A percentile compares a stretch with the other conserved stretches of the same genome.
phyloP scores from a whole-genome alignment of 2,329 filamentous ascomycete genomes.

The Fusarium bactridioides region DNA sequence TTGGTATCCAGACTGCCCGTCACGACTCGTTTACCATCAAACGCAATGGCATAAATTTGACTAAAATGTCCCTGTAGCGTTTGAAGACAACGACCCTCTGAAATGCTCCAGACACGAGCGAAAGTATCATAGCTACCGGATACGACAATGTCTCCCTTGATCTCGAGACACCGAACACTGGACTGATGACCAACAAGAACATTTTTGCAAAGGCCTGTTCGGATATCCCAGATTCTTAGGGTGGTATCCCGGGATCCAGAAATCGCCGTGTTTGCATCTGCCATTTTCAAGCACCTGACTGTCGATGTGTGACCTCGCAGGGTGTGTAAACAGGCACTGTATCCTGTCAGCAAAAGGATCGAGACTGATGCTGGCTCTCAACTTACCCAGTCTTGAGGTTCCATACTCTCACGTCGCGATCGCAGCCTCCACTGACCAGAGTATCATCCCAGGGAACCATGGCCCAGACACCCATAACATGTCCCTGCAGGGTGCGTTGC shows the following conservation, averaged over 20 bases:
- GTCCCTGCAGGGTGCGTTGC: conserved; percentile 88
- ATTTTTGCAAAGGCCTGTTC: conserved; percentile 86
- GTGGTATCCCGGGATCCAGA: conserved; percentile 96
- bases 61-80: conserved; percentile 95
- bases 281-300: conserved; percentile 97
- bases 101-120: conserved; percentile 97
- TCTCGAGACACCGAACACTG: conserved; percentile 92
- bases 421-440: conserved; percentile 94
- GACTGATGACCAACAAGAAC: conserved; percentile 95
- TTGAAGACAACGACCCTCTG: conserved; percentile 88
- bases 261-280: conserved; percentile 90
- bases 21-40: conserved; percentile 91
- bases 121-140: conserved; percentile 98
- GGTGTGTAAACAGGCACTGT: conserved; percentile 77
- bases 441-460: conserved; percentile 99
- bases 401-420: conserved; percentile 97
- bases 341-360: conserved; percentile 27
- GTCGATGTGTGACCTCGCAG: conserved; percentile 96
- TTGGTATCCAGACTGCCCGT: conserved; percentile 97
- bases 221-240: conserved; percentile 92
- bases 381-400: conserved; percentile 89
- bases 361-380: background rate
- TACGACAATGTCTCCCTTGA: conserved; percentile 96
- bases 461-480: conserved; percentile 99
- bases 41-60: conserved; percentile 98